These are phyloP conservation scores for Tuber aestivum DNA, from an alignment of 495 filamentous ascomycete genomes.

Conservation along the genomic window DNA sequence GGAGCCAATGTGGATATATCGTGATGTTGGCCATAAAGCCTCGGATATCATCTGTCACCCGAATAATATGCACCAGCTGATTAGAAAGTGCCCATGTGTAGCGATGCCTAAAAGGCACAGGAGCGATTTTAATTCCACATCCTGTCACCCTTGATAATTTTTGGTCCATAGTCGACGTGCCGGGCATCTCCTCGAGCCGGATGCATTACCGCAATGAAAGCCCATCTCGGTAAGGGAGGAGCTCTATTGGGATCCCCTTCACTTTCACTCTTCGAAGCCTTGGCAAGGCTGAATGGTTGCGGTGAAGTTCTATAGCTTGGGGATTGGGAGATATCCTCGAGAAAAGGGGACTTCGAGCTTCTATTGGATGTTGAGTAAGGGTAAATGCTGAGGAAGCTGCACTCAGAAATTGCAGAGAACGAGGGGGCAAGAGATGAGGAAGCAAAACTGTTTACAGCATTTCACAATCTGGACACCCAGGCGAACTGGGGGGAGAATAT, in stretches of 20 bases:
- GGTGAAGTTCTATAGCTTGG: slow-evolving; percentile 1
- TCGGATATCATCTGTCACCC: neutral
- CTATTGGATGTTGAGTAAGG: slow-evolving; percentile 1
- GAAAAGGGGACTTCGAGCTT: neutral
- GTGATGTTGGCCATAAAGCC: neutral
- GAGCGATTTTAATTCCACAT: slow-evolving; percentile 13
- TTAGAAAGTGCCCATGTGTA: slow-evolving; percentile 10
- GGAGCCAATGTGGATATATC: neutral
- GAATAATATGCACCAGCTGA: neutral
- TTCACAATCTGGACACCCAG: slow-evolving; percentile 20
- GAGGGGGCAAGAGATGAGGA: slow-evolving; percentile 6
- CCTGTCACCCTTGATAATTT: slow-evolving; percentile 11
- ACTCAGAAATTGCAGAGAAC: neutral
- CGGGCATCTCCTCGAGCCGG: slow-evolving; percentile 7
- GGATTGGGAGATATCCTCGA: neutral
- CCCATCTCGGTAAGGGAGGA: neutral
- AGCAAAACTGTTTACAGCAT: slow-evolving; percentile 3
- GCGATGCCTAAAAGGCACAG: slow-evolving; percentile 9
- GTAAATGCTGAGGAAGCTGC: neutral
- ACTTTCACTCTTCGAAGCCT: neutral
- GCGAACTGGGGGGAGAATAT: slow-evolving; percentile 19
- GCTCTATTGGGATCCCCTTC: neutral
- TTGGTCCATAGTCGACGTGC: neutral
- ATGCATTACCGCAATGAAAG: neutral
- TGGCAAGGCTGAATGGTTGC: slow-evolving; percentile 6